phyloP scores from a whole-genome alignment of 148 eudicot species.

The Spergularia bocconei region DNA sequence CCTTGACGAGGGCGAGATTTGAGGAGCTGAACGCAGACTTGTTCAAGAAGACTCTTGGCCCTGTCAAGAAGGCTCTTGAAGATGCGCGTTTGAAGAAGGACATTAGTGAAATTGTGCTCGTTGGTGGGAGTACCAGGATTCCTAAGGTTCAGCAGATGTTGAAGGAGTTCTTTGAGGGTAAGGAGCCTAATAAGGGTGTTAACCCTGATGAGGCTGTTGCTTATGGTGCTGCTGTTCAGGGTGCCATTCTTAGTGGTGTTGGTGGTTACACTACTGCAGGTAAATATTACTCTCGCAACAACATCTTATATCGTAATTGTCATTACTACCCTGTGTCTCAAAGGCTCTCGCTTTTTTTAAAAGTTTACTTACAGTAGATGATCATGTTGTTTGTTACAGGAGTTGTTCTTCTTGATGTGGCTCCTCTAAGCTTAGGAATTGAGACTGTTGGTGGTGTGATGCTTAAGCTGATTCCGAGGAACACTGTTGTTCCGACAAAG shows the following conservation, averaged over 20 bases:
- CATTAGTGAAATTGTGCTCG: slow-evolving; percentile 47
- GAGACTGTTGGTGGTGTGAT: slow-evolving; percentile 70
- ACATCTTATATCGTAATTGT: too few species aligned
- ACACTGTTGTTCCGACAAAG: slow-evolving; percentile 56
- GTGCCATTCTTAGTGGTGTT: slow-evolving; percentile 49
- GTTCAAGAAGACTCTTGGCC: slow-evolving; percentile 52
- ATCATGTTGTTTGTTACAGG: slow-evolving; percentile 23
- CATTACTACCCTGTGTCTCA: too few species aligned
- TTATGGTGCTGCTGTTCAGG: slow-evolving; percentile 55
- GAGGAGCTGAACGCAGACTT: slow-evolving; percentile 49
- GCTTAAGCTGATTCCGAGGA: slow-evolving; percentile 63
- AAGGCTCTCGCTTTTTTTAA: too few species aligned
- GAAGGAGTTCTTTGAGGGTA: slow-evolving; percentile 50
- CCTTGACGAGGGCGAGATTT: slow-evolving; percentile 48
- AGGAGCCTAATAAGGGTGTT: slow-evolving; percentile 47
- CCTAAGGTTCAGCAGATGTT: slow-evolving; percentile 53
- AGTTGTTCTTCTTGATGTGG: slow-evolving; percentile 52
- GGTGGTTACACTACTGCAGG: slow-evolving; percentile 47
- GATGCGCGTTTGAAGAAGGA: slow-evolving; percentile 43
- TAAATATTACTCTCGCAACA: background rate
- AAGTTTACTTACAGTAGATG: background rate
- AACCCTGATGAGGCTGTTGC: slow-evolving; percentile 60
- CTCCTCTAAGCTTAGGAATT: slow-evolving; percentile 58
- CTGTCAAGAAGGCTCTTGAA: slow-evolving; percentile 44
- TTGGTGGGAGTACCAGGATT: slow-evolving; percentile 56